phyloP scores from a whole-genome alignment of 2,329 filamentous ascomycete genomes.

The Emericellopsis atlantica region DNA sequence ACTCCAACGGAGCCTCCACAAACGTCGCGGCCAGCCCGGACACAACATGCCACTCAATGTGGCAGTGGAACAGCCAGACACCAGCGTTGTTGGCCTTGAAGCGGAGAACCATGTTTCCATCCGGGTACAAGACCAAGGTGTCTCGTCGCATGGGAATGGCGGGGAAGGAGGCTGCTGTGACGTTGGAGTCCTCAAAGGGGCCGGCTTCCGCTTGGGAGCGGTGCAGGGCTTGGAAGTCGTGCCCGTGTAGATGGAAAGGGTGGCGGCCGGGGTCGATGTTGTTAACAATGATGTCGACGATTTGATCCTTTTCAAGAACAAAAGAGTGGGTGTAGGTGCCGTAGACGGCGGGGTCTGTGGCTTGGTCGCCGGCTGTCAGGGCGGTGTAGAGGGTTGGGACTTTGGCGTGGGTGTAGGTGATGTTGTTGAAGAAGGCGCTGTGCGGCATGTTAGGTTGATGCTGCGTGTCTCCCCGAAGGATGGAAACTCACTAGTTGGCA shows the following conservation, averaged over 20 bases:
- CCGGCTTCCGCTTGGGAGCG: constrained; percentile 47
- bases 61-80: constrained; percentile 66
- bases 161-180: constrained; percentile 33
- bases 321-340: constrained; percentile 54
- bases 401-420: constrained; percentile 62
- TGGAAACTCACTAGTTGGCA: constrained; percentile 28
- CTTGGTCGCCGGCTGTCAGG: constrained; percentile 47
- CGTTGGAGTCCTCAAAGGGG: constrained; percentile 33
- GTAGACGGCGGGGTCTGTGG: constrained; percentile 48
- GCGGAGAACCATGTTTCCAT: constrained; percentile 57
- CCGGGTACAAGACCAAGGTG: constrained; percentile 50
- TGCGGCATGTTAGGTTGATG: too few relatives aligned
- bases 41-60: constrained; percentile 66
- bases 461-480: too few relatives aligned
- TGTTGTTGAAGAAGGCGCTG: constrained; percentile 58
- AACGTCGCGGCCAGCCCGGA: constrained; percentile 56
- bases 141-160: constrained; percentile 53
- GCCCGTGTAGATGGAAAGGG: constrained; percentile 70
- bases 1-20: constrained; percentile 45
- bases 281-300: constrained; percentile 69
- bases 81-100: constrained; percentile 51
- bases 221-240: constrained; percentile 57
- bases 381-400: constrained; percentile 73
- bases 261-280: constrained; percentile 61
- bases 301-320: constrained; percentile 51